Conservation (phyloP, 176 grass and related monocot genomes). For the Urochloa ruziziensis region DNA sequence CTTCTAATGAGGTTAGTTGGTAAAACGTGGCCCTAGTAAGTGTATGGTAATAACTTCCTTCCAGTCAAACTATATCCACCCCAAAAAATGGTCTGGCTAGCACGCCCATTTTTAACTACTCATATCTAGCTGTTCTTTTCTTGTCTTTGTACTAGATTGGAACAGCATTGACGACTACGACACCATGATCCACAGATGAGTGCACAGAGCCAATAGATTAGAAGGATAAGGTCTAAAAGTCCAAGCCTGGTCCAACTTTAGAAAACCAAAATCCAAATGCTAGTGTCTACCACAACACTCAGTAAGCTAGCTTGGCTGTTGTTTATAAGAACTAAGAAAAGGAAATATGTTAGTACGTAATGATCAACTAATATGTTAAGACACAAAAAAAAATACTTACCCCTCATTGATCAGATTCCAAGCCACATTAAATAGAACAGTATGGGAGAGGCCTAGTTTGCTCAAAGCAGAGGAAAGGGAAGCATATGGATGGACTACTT, state of each 20-base stretch:
- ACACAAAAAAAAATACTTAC: conserved; percentile 58
- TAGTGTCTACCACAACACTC: neutral
- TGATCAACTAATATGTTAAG: neutral
- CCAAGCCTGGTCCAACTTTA: neutral
- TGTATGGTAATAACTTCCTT: conserved; percentile 9
- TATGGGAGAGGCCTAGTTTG: conserved; percentile 71
- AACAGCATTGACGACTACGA: neutral
- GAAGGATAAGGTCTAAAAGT: conserved; percentile 13
- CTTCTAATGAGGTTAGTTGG: neutral
- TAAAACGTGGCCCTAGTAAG: neutral
- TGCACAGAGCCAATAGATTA: conserved; percentile 18
- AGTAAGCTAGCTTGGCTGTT: conserved; percentile 10
- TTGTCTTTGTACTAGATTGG: neutral
- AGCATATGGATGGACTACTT: conserved; percentile 85
- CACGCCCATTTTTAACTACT: conserved; percentile 9
- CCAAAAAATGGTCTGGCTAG: neutral
- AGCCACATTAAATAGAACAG: conserved; percentile 61
- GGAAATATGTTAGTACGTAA: conserved; percentile 23
- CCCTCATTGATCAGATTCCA: conserved; percentile 84
- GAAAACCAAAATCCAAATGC: conserved; percentile 31
- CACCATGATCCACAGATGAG: conserved; percentile 9
- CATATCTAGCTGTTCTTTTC: neutral
- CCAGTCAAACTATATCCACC: conserved; percentile 18
- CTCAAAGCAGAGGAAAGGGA: conserved; percentile 58
- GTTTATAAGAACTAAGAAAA: conserved; percentile 29